Conservation (phyloP, 169 alveolate species). For the Plasmodium blacklocki region DNA sequence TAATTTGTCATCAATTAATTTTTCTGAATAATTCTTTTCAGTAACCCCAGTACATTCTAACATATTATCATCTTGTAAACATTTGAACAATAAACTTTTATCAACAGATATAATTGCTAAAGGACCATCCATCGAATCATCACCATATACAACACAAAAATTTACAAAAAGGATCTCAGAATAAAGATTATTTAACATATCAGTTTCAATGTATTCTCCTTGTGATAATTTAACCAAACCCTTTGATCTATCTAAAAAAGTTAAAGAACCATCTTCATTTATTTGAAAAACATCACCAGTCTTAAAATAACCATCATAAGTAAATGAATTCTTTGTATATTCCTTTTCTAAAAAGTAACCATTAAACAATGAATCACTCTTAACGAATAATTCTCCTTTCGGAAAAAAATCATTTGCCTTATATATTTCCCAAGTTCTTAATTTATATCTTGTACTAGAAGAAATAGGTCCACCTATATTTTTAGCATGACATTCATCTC, state of each 20-base stretch:
- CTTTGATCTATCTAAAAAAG: slow-evolving; percentile 95
- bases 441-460: background rate
- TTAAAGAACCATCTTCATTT: slow-evolving; percentile 89
- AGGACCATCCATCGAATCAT: slow-evolving; percentile 65
- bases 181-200: slow-evolving; percentile 34
- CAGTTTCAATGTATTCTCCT: slow-evolving; percentile 95
- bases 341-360: slow-evolving; percentile 94
- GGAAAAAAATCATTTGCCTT: slow-evolving; percentile 87
- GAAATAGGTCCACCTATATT: slow-evolving; percentile 47
- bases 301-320: slow-evolving; percentile 91
- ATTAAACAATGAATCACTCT: slow-evolving; percentile 88
- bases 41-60: background rate
- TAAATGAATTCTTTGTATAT: slow-evolving; percentile 88
- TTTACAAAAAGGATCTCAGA: slow-evolving; percentile 20
- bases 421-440: slow-evolving; percentile 61
- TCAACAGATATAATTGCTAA: slow-evolving; percentile 38
- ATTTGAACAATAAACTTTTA: slow-evolving; percentile 15
- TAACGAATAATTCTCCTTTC: slow-evolving; percentile 93
- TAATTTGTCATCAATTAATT: background rate
- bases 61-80: slow-evolving; percentile 22
- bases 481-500: background rate
- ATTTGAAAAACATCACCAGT: slow-evolving; percentile 95
- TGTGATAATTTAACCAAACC: slow-evolving; percentile 95
- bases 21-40: slow-evolving; percentile 2
- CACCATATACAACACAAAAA: slow-evolving; percentile 70